These are phyloP conservation scores for Monosporozyma aerobia DNA, from an alignment of 805 yeast genomes.

Conservation along the genomic window DNA sequence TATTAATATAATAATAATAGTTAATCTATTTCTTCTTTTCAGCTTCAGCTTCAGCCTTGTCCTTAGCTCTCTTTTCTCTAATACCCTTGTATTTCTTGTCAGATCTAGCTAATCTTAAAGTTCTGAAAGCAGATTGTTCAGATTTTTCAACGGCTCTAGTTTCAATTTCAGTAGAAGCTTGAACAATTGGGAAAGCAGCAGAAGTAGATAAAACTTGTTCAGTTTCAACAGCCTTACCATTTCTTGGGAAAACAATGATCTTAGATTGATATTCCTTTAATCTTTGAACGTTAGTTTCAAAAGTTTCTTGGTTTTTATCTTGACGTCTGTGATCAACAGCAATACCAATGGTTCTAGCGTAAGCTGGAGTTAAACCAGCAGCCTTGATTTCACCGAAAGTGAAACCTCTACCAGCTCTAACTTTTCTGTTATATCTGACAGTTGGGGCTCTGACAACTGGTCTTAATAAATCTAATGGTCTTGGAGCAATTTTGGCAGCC, in stretches of 20 bases:
- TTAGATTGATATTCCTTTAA: conserved; percentile 93
- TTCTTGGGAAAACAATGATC: conserved; percentile 91
- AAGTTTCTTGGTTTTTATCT: conserved; percentile 94
- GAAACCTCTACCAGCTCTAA: conserved; percentile 99
- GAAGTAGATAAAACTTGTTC: conserved; percentile 67
- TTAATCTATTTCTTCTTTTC: conserved; percentile 83
- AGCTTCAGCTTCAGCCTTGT: conserved; percentile 98
- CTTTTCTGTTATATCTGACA: conserved; percentile 97
- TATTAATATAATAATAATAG: not conserved
- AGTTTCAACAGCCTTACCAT: conserved; percentile 65
- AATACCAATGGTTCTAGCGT: conserved; percentile 97
- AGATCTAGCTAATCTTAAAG: conserved; percentile 92
- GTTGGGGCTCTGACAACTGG: conserved; percentile 99
- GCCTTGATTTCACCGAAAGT: conserved; percentile 96
- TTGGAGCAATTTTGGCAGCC: conserved; percentile 95
- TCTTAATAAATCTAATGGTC: conserved; percentile 92
- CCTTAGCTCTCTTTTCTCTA: conserved; percentile 96
- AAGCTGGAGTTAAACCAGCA: conserved; percentile 85
- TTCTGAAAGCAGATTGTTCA: conserved; percentile 79
- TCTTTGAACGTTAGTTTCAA: conserved; percentile 91
- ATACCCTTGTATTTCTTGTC: conserved; percentile 89
- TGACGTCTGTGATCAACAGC: conserved; percentile 99
- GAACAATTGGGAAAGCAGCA: conserved; percentile 86
- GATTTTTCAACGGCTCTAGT: conserved; percentile 83
- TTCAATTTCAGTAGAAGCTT: conserved; percentile 59